These are phyloP conservation scores for Rosa persica DNA, from an alignment of 306 rosid genomes.

Conservation along the genomic window DNA sequence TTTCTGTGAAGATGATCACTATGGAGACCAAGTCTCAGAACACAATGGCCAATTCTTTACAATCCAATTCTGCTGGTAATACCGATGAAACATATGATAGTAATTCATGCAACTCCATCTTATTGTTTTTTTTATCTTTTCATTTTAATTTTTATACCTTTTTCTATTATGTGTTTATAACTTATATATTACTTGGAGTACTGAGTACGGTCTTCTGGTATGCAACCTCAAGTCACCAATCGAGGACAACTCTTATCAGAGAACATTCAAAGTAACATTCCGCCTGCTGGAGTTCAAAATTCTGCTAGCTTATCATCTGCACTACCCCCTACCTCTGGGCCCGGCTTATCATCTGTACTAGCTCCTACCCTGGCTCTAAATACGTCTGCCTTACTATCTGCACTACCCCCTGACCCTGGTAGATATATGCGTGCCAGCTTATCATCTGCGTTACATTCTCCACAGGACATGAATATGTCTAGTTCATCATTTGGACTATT, in stretches of 20 bases:
- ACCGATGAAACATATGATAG: not conserved
- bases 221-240: slow-evolving; percentile 58
- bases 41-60: not conserved
- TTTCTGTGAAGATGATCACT: slow-evolving; percentile 39
- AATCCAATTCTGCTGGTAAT: not conserved
- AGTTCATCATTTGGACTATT: not conserved
- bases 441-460: not conserved
- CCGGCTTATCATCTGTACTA: slow-evolving; percentile 34
- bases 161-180: not conserved
- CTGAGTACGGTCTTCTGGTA: slow-evolving; percentile 43
- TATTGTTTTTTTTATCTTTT: no score
- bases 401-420: not conserved
- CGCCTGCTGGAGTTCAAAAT: slow-evolving; percentile 45
- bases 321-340: no score
- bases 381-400: slow-evolving; percentile 32
- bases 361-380: slow-evolving; percentile 51
- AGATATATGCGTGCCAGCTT: not conserved
- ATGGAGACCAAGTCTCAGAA: slow-evolving; percentile 61
- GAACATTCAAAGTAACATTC: slow-evolving; percentile 55
- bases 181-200: slow-evolving; percentile 8
- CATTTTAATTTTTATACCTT: not conserved
- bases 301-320: slow-evolving; percentile 31
- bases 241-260: slow-evolving; percentile 65
- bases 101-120: no score
- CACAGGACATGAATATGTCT: not conserved